Conservation (phyloP, 2,329 filamentous ascomycete species). For the Sporothrix phasma region DNA sequence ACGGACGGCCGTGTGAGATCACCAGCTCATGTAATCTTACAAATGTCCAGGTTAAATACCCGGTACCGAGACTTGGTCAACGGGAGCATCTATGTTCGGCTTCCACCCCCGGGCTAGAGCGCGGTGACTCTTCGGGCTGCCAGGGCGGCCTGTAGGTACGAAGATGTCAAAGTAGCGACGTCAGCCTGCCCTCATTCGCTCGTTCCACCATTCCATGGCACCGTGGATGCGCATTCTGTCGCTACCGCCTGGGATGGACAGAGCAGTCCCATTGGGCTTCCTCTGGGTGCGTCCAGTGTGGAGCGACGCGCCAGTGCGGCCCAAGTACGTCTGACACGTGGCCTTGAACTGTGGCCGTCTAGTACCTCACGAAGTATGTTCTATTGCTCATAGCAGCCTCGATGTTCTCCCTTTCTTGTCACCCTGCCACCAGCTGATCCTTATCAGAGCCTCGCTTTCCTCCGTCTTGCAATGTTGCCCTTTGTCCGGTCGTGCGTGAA, state of each 20-base stretch:
- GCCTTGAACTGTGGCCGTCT: no score
- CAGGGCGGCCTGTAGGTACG: background rate
- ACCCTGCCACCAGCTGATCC: background rate
- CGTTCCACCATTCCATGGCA: background rate
- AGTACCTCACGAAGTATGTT: no score
- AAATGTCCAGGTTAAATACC: no score
- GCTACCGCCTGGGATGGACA: background rate
- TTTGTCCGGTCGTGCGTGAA: background rate
- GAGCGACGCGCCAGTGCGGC: no score
- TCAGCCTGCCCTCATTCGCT: background rate
- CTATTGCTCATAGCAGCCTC: background rate
- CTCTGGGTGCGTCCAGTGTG: no score
- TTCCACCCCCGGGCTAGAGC: background rate
- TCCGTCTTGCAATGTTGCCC: background rate
- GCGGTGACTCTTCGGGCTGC: background rate
- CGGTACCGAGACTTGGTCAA: background rate
- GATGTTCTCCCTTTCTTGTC: background rate
- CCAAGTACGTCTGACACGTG: no score
- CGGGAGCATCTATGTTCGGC: background rate
- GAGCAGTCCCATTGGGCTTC: conserved; percentile 14
- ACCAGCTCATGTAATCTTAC: background rate
- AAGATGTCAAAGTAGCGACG: background rate
- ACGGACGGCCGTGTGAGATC: background rate
- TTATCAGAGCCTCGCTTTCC: background rate
- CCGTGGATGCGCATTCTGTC: background rate